Evolutionary conservation across 768 basidiomycete species (phyloP).

Genomic region (Pulveroboletus sp.): DNA sequence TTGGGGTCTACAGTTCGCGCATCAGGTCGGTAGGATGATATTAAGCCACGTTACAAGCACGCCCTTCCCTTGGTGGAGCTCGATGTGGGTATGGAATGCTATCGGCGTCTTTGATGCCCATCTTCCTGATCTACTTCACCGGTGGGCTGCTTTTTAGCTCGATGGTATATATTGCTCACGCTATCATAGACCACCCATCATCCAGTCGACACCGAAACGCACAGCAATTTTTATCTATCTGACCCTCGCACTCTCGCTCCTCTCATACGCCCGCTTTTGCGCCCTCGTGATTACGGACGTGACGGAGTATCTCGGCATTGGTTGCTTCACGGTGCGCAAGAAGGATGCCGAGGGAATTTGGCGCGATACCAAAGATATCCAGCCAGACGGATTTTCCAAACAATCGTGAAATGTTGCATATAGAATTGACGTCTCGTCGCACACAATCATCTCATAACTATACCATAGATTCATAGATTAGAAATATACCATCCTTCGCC

Average conservation of each 20-base stretch:
- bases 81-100: conserved; percentile 80
- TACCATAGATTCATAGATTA: not conserved
- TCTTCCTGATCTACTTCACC: conserved; percentile 59
- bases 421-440: not conserved
- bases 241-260: conserved; percentile 64
- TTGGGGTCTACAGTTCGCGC: conserved; percentile 92
- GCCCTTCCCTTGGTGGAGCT: conserved; percentile 84
- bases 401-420: conserved; percentile 8
- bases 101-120: conserved; percentile 84
- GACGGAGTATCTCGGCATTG: conserved; percentile 89
- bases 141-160: conserved; percentile 43
- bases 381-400: conserved; percentile 24
- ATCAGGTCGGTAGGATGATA: conserved; percentile 91
- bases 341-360: conserved; percentile 71
- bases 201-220: conserved; percentile 63
- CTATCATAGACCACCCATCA: conserved; percentile 59
- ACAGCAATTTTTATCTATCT: conserved; percentile 71
- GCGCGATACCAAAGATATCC: conserved; percentile 36
- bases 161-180: not conserved
- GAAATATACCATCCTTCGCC: not conserved
- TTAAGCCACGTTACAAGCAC: conserved; percentile 86
- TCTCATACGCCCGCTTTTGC: conserved; percentile 76
- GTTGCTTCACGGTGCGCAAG: conserved; percentile 90
- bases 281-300: conserved; percentile 83
- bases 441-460: not conserved